Evolutionary conservation across 345 rosid species (phyloP), one percentile per base, ranked within the genome.

Genomic region (Carallia pectinifolia): DNA sequence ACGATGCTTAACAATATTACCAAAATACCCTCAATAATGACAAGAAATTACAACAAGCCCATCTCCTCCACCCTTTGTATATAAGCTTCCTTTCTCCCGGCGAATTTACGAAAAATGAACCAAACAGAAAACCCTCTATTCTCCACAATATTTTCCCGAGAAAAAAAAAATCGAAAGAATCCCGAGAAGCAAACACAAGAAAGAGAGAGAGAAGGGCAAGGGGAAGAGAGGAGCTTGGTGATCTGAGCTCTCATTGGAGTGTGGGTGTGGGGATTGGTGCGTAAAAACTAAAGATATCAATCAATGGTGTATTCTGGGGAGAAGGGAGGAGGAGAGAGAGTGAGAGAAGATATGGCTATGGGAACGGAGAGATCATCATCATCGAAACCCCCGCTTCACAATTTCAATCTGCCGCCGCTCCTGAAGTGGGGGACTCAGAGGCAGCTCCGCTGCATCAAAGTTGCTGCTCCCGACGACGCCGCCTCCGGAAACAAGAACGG

Each of bases 341-440:
- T 39, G 44, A 65, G 53, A 61, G 54, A 53, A 40, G 68, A 47
- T 56, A 71, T 71, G 75, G 72, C 64, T 31, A 61, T 36, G 72
- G 39, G 53, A 52, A n/a, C 58, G 2, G 76, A 67, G 65, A 71
- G 76, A 71, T 71, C 23, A 23, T 23, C 23, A 23, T 23, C 23
- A 23, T 23, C 80, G 68, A 77, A 77, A 37, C 68, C 65, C 50
- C 80, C 69, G 68, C 80, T 77, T 53, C 80, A 77, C 19, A 77
- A 77, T 68, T 77, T 77, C 39, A 48, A 63, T 34, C 70, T 77
- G 5, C 80, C 76, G 18, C 68, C 76, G 18, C 68, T 53, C 36
- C 64, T 72, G 54, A 76, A 76, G 69, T 77, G 80, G 80, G 80
- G 80, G 10, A 58, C 29, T 39, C 76, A 77, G 69, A 62, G 58